Evolutionary conservation across 1,139 yeast species (phyloP).

Genomic region (Lodderomyces oxycetoniae): DNA sequence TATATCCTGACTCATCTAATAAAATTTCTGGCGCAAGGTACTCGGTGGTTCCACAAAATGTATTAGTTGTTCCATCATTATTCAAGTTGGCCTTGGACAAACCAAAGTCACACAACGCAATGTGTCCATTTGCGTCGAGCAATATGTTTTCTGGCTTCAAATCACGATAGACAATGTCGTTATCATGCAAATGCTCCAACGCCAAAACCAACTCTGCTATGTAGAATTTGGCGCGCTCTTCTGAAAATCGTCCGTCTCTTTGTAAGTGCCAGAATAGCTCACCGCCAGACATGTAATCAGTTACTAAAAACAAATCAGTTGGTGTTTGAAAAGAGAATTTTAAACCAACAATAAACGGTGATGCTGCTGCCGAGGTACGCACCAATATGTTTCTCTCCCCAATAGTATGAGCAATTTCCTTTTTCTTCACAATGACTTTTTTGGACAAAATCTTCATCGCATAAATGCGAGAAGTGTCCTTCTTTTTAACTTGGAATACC

Average conservation of each 20-base stretch:
- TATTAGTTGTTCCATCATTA: constrained; percentile 87
- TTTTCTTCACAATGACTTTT: constrained; percentile 91
- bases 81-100: constrained; percentile 87
- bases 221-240: constrained; percentile 90
- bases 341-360: constrained; percentile 88
- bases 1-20: constrained; percentile 77
- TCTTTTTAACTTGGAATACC: constrained; percentile 90
- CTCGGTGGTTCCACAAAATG: constrained; percentile 97
- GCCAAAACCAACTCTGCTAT: constrained; percentile 93
- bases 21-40: constrained; percentile 79
- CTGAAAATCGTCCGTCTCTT: constrained; percentile 89
- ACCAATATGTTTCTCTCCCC: constrained; percentile 94
- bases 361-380: constrained; percentile 76
- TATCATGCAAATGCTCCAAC: constrained; percentile 85
- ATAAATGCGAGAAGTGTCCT: constrained; percentile 81
- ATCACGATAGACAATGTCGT: constrained; percentile 91
- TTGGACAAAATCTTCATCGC: constrained; percentile 96
- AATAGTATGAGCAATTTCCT: constrained; percentile 95
- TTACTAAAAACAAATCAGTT: constrained; percentile 81
- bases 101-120: constrained; percentile 95
- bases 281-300: constrained; percentile 98
- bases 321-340: constrained; percentile 96
- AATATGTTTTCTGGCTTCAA: constrained; percentile 91
- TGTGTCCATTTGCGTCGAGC: constrained; percentile 94
- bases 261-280: constrained; percentile 97